Evolutionary conservation across 2,329 filamentous ascomycete genomes (phyloP), one percentile per base, ranked within the genome.

Genomic region (Clonostachys chloroleuca): DNA sequence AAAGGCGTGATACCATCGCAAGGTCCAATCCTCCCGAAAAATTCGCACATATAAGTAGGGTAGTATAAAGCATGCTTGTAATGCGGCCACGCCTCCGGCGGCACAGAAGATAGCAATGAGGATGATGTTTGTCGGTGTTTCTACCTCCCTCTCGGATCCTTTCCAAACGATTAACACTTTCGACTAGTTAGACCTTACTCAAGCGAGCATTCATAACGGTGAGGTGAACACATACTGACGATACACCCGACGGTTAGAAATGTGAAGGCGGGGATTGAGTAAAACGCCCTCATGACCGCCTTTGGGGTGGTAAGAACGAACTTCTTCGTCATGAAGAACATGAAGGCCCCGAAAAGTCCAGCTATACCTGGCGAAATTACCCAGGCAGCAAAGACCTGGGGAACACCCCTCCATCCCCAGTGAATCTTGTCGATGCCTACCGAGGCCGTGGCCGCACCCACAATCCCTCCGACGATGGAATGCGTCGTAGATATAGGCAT

Each of bases 401-500:
- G 61, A 6, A 69, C 65, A 1, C 67, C 67, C 12, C 52, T 43
- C 56, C 62, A 64, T 7, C 62, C 34, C 67, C 67, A 70, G 46
- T 62, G 65, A 33, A 70, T 55, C 42, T 65, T 61, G 1, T 44
- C 20, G 34, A 67, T 62, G 7, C 67, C 67, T 9, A 70, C 59
- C 1, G 63, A 62, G 1, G 66, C 67, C 0, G 62, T 62, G 5
- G 63, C 66, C 0, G 65, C 59, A 10, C 67, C 67, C 1, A 70
- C 59, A 2, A 70, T 39, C 2, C 67, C 67, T 5, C 66, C 74
- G 40, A 77, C 70, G 37, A 78, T 69, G 47, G 71, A 75, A 56
- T 78, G 74, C 0, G 77, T 80, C 3, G 77, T 80, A 4, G 73
- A 77, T 5, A 80, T 73, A 2, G 77, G 77, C 50, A 79, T 64